These are phyloP conservation scores for Exophiala phaeomuriformis DNA, from an alignment of 2,329 filamentous ascomycete genomes.

Conservation along the genomic window DNA sequence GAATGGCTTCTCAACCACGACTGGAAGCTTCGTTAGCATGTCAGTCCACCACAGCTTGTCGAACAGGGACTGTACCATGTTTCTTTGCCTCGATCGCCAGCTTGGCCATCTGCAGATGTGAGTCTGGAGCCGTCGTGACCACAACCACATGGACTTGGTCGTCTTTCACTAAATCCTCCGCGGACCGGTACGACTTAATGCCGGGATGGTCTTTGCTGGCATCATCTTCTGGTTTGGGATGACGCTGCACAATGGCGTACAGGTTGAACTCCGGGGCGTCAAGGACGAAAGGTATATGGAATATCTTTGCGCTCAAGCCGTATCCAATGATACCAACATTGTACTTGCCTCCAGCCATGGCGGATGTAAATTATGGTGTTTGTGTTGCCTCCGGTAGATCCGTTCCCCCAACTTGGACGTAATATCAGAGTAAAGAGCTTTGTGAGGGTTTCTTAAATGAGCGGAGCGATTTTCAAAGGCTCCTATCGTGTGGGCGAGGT, in stretches of 20 bases:
- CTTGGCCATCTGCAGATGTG: constrained; percentile 60
- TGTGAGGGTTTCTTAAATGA: no score
- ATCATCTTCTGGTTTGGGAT: constrained; percentile 56
- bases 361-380: background rate
- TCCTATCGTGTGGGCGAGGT: no score
- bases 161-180: constrained; percentile 59
- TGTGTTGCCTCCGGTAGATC: background rate
- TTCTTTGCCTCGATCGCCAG: constrained; percentile 44
- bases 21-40: constrained; percentile 30
- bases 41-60: background rate
- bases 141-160: constrained; percentile 60
- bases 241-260: constrained; percentile 69
- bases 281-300: constrained; percentile 73
- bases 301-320: constrained; percentile 64
- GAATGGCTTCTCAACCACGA: constrained; percentile 77
- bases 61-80: constrained; percentile 12
- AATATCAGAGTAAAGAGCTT: background rate
- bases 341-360: constrained; percentile 41
- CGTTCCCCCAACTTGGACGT: background rate
- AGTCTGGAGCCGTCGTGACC: constrained; percentile 63
- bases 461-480: no score
- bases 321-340: constrained; percentile 56
- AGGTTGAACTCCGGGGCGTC: constrained; percentile 59
- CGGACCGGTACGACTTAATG: constrained; percentile 56
- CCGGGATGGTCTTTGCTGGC: constrained; percentile 61